A percentile compares a stretch with the other conserved stretches of the same genome.
phyloP scores from a whole-genome alignment of 192 early-diverging fungal species.

The Coemansia sp. region DNA sequence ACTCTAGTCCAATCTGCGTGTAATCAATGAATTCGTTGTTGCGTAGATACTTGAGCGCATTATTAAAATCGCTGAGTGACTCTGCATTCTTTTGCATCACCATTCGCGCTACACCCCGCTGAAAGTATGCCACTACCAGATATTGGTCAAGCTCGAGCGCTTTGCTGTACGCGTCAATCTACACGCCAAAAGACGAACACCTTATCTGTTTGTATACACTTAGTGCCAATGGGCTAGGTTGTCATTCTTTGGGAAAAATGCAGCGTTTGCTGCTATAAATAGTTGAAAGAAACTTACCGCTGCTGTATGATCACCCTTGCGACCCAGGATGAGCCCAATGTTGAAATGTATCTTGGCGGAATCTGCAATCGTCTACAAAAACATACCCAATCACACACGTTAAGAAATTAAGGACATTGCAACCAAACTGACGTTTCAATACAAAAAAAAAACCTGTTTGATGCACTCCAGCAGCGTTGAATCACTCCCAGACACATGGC shows the following conservation, averaged over 20 bases:
- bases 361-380: slow-evolving; percentile 67
- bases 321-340: slow-evolving; percentile 80
- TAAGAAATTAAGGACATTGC: background rate
- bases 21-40: slow-evolving; percentile 93
- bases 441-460: slow-evolving; percentile 10
- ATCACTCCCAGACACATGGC: background rate
- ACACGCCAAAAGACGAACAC: slow-evolving; percentile 12
- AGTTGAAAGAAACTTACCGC: slow-evolving; percentile 69
- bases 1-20: slow-evolving; percentile 88
- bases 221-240: background rate
- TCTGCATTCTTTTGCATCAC: slow-evolving; percentile 64
- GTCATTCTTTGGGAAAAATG: background rate
- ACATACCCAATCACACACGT: background rate
- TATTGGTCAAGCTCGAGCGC: slow-evolving; percentile 82
- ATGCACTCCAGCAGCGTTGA: background rate
- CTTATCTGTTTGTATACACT: slow-evolving; percentile 2
- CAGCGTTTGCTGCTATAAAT: slow-evolving; percentile 16
- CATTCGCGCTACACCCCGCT: slow-evolving; percentile 86
- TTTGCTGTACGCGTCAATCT: slow-evolving; percentile 74
- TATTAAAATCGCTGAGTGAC: slow-evolving; percentile 78
- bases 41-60: slow-evolving; percentile 73
- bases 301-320: slow-evolving; percentile 67
- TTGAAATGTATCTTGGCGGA: slow-evolving; percentile 96
- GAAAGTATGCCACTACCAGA: slow-evolving; percentile 89
- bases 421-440: slow-evolving; percentile 8